phyloP scores from a whole-genome alignment of 805 yeast species.

The Yarrowia sp. region DNA sequence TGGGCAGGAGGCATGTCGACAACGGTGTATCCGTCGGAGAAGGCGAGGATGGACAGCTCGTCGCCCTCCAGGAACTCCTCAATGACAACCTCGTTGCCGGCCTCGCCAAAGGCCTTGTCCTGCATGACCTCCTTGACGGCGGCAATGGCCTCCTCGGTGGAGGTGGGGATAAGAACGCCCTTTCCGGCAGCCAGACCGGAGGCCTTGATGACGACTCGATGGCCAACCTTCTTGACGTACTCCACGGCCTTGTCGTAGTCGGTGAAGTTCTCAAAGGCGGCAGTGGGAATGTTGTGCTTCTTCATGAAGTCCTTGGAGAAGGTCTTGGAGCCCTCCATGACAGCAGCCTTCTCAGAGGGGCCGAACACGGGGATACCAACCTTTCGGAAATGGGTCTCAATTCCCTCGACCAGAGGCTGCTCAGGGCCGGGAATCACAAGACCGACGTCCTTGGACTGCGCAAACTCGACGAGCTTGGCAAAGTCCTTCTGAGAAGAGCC shows the following conservation, averaged over 20 bases:
- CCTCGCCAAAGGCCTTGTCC: constrained; percentile 84
- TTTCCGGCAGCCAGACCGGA: constrained; percentile 99
- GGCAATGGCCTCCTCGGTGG: constrained; percentile 79
- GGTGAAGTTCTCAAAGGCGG: constrained; percentile 83
- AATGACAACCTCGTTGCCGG: constrained; percentile 93
- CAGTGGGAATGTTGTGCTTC: constrained; percentile 91
- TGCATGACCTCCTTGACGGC: constrained; percentile 92
- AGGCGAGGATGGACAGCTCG: constrained; percentile 89
- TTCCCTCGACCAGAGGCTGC: constrained; percentile 96
- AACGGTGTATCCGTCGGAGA: constrained; percentile 92
- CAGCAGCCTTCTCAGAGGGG: constrained; percentile 89
- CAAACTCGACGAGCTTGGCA: constrained; percentile 72
- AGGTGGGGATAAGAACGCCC: constrained; percentile 92
- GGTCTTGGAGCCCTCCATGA: constrained; percentile 96
- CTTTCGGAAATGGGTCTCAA: constrained; percentile 70
- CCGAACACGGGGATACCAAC: constrained; percentile 97
- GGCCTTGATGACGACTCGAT: constrained; percentile 91
- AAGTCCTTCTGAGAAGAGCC: constrained; percentile 73
- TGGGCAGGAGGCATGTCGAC: constrained; percentile 96
- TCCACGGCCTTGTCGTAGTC: constrained; percentile 75
- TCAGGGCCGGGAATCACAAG: constrained; percentile 99
- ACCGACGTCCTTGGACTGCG: constrained; percentile 66
- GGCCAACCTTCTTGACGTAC: constrained; percentile 69
- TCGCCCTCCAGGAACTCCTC: constrained; percentile 98
- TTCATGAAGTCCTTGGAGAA: constrained; percentile 94